Evolutionary conservation across 202 grass and related monocot species (phyloP), one percentile per base, ranked within the genome.

Genomic region (Tripidium arundinaceum): DNA sequence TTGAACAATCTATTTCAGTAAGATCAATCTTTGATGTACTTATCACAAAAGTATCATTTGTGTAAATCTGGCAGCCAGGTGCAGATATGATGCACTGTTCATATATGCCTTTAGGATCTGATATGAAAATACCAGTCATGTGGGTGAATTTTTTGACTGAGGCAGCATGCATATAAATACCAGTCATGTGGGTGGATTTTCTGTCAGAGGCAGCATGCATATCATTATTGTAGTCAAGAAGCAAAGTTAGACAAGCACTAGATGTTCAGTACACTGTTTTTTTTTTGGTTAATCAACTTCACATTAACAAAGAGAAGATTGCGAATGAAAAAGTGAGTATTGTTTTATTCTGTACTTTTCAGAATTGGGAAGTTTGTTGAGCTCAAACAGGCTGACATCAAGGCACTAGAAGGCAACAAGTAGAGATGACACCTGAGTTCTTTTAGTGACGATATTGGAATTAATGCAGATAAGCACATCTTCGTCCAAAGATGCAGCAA

Each of bases 351-450:
- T 61, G 64, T 88, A 43, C 6, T 84, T 45, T 91, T 52, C 72
- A 93, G 83, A 43, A 84, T 86, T 42, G 90, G 95, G 52, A 98
- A 91, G 69, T 90, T 89, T 87, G 88, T 93, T 72, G 88, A 98
- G 68, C 95, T 94, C 45, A 91, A 93, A 84, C 86, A 84, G 83
- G 70, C 95, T 62, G 90, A 98, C 58, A 89, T 95, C 79, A 91
- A 93, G 80, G 81, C 91, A 80, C 37, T 98, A 70, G 92, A 93
- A 84, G 79, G 63, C 26, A 95, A 84, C 55, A 83, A 5, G 27
- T 34, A 52, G 47, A 86, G 68, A 72, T 67, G 68, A 27, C 10
- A 49, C n/a, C n/a, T n/a, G 59, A 50, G 71, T 78, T 60, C 19
- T 8, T 49, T 49, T n/a, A 62, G 13, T 71, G 25, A 11, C 6